Evolutionary conservation across 2,329 filamentous ascomycete species (phyloP).

Genomic region (Talaromyces sp.): DNA sequence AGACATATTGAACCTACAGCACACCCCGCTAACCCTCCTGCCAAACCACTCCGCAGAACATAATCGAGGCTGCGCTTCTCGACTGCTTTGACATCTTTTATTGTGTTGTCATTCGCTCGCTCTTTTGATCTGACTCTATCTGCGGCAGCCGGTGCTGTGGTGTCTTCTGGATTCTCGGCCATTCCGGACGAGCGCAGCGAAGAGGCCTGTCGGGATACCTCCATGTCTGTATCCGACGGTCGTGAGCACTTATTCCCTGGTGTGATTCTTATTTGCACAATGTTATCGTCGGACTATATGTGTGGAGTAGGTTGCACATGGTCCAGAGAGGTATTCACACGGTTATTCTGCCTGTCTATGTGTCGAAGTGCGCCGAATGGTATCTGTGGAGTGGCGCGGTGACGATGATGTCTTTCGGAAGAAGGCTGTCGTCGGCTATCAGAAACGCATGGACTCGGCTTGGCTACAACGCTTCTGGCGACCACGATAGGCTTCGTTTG

Average conservation of each 20-base stretch:
- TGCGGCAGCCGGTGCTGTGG: neutral
- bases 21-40: conserved; percentile 87
- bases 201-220: conserved; percentile 27
- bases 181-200: conserved; percentile 21
- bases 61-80: conserved; percentile 79
- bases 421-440: conserved; percentile 12
- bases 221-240: conserved; percentile 30
- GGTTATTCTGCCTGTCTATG: neutral
- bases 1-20: conserved; percentile 61
- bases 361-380: neutral
- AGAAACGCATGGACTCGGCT: conserved; percentile 5
- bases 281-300: conserved; percentile 3
- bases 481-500: neutral
- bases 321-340: conserved; percentile 20
- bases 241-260: conserved; percentile 20
- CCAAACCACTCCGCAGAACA: conserved; percentile 74
- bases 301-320: conserved; percentile 28
- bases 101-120: conserved; percentile 20
- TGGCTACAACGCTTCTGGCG: too few species aligned
- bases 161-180: conserved; percentile 19
- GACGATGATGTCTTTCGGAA: conserved; percentile 14
- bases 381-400: conserved; percentile 9
- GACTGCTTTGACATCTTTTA: conserved; percentile 40
- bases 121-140: conserved; percentile 20
- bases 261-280: conserved; percentile 10